Evolutionary conservation across 192 early-diverging fungal species (phyloP).

Genomic region (Gaertneriomyces semiglobifer): DNA sequence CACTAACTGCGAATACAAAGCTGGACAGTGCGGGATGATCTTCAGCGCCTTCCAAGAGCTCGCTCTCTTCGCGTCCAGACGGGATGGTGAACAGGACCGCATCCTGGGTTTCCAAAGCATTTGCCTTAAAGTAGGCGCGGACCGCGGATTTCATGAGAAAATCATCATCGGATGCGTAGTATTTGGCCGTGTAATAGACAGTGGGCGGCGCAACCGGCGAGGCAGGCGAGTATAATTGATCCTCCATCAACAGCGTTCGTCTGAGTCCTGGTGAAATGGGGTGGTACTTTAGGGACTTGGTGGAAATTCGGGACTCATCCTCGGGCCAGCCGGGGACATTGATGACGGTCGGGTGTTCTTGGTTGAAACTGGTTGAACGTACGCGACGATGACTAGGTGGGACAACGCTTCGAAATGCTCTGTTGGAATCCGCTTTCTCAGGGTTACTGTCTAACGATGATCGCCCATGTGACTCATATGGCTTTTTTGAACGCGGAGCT

Average conservation of each 20-base stretch:
- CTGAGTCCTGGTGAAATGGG: background rate
- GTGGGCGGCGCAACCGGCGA: conserved; percentile 5
- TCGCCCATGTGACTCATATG: background rate
- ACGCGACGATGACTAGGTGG: conserved; percentile 30
- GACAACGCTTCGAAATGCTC: conserved; percentile 11
- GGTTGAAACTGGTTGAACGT: conserved; percentile 31
- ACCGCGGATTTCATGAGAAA: conserved; percentile 61
- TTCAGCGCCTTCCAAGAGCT: conserved; percentile 22
- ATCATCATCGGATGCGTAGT: conserved; percentile 67
- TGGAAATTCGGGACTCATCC: too few relatives aligned
- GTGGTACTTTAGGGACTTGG: too few relatives aligned
- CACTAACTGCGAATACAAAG: conserved; percentile 36
- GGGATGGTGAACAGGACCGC: conserved; percentile 63
- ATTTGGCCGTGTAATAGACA: conserved; percentile 26
- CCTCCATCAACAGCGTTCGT: conserved; percentile 8
- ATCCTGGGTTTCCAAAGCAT: conserved; percentile 63
- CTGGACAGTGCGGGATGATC: conserved; percentile 43
- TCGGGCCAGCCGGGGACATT: conserved; percentile 33
- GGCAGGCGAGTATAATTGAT: conserved; percentile 9
- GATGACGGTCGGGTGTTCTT: conserved; percentile 26
- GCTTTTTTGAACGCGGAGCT: too few relatives aligned
- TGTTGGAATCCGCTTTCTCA: conserved; percentile 7
- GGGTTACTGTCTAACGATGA: conserved; percentile 16
- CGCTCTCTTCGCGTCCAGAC: conserved; percentile 7
- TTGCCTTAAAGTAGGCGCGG: conserved; percentile 57